Evolutionary conservation across 2,329 filamentous ascomycete genomes (phyloP).

Genomic region (Xylogone sp.): DNA sequence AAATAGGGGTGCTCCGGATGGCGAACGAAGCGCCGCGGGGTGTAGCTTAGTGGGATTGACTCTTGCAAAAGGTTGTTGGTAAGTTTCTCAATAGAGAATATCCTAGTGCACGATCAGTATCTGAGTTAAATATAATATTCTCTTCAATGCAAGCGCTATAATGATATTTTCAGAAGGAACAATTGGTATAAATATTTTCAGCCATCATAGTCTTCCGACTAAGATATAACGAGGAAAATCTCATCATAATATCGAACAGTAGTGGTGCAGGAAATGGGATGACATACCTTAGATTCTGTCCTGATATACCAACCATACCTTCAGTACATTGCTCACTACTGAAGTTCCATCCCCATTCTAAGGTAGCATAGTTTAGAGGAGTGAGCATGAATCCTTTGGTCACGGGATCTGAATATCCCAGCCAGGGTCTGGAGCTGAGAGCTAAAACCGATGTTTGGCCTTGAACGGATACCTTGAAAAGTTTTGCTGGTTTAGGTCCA

Average conservation of each 20-base stretch:
- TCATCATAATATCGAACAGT: constrained; percentile 29
- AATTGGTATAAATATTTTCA: constrained; percentile 76
- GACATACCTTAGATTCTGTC: constrained; percentile 77
- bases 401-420: constrained; percentile 87
- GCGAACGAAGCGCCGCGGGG: constrained; percentile 80
- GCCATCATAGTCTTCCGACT: constrained; percentile 36
- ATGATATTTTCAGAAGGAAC: constrained; percentile 81
- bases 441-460: constrained; percentile 82
- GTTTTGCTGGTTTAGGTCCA: constrained; percentile 81
- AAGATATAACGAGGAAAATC: constrained; percentile 36
- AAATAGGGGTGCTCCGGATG: constrained; percentile 87
- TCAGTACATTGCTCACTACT: constrained; percentile 91
- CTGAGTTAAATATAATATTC: constrained; percentile 10
- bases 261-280: constrained; percentile 18
- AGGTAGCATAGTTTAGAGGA: constrained; percentile 79
- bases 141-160: constrained; percentile 20
- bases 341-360: constrained; percentile 96
- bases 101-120: constrained; percentile 50
- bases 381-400: constrained; percentile 89
- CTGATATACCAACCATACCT: constrained; percentile 91
- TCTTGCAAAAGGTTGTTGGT: constrained; percentile 84
- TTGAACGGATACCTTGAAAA: constrained; percentile 88
- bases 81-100: constrained; percentile 86
- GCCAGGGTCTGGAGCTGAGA: constrained; percentile 90
- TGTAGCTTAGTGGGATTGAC: constrained; percentile 82